Evolutionary conservation across 1,284 basidiomycete species (phyloP).

Genomic region (Malassezia psittaci): DNA sequence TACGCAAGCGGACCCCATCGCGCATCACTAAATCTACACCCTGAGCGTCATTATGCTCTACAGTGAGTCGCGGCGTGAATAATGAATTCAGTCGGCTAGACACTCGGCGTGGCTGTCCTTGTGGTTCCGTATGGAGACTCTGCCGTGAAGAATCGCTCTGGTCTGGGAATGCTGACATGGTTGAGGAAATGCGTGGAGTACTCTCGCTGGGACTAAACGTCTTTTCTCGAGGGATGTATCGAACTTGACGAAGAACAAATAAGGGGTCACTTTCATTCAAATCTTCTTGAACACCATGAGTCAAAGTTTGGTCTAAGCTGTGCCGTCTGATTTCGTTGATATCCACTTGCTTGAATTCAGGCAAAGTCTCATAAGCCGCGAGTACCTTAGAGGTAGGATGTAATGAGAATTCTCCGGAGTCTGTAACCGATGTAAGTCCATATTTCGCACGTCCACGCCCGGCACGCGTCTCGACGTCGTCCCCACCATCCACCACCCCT

Average conservation of each 20-base stretch:
- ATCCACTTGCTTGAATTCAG: constrained; percentile 53
- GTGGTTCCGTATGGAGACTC: neutral
- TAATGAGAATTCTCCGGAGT: constrained; percentile 25
- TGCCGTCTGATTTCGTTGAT: constrained; percentile 61
- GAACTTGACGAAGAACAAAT: constrained; percentile 59
- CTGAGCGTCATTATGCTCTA: constrained; percentile 2
- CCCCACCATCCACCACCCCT: constrained; percentile 91
- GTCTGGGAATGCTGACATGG: no score
- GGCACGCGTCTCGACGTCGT: constrained; percentile 86
- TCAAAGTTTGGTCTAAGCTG: constrained; percentile 67
- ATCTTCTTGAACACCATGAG: constrained; percentile 58
- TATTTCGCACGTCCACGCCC: constrained; percentile 67
- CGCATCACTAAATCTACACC: constrained; percentile 10
- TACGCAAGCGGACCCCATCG: constrained; percentile 6
- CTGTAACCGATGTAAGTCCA: constrained; percentile 52
- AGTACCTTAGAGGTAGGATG: constrained; percentile 48
- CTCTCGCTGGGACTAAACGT: neutral
- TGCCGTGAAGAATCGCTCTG: neutral
- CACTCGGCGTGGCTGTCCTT: neutral
- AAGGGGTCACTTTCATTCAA: constrained; percentile 70
- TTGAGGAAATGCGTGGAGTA: neutral
- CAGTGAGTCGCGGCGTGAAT: neutral
- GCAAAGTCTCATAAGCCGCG: constrained; percentile 67
- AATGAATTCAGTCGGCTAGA: neutral
- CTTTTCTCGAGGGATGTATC: neutral